Percentiles rank a stretch among this genome's conserved stretches.
These are phyloP conservation scores for Erythrophleum fordii DNA, from an alignment of 306 rosid species.

Conservation along the genomic window DNA sequence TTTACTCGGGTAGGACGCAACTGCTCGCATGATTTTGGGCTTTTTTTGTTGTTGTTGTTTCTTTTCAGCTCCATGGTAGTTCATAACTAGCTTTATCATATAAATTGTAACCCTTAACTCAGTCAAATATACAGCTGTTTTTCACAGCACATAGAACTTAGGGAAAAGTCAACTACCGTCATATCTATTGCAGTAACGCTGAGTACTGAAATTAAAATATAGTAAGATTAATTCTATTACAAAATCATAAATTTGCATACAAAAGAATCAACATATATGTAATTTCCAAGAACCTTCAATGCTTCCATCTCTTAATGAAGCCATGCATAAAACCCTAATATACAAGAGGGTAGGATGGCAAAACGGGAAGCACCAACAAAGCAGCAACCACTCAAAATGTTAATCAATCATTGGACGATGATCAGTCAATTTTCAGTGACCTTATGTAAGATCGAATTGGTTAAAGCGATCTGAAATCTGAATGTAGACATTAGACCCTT, in stretches of 20 bases:
- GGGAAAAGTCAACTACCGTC: not conserved
- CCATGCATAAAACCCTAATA: slow-evolving; percentile 33
- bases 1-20: not conserved
- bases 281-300: slow-evolving; percentile 11
- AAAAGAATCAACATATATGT: slow-evolving; percentile 8
- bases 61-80: not conserved
- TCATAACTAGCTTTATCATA: not conserved
- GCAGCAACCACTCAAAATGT: slow-evolving; percentile 36
- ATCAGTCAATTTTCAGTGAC: slow-evolving; percentile 37
- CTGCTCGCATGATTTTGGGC: not conserved
- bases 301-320: slow-evolving; percentile 30
- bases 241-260: slow-evolving; percentile 21
- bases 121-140: not conserved
- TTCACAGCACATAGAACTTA: not conserved
- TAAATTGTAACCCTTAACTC: not conserved
- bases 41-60: no score
- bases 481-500: slow-evolving; percentile 21
- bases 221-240: not conserved
- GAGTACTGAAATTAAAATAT: slow-evolving; percentile 19
- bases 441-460: slow-evolving; percentile 30
- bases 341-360: slow-evolving; percentile 37
- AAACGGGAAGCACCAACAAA: slow-evolving; percentile 26
- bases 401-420: slow-evolving; percentile 20
- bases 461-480: slow-evolving; percentile 21
- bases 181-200: not conserved